Conservation (phyloP, 176 grass and related monocot species). For the Sorghum bicolor region Sorghum_bicolor_NCBIv3 NC_012875.2:49681001-49681500, state of each 20-base stretch:
- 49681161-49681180: not conserved
- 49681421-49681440: constrained; percentile 57
- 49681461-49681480: constrained; percentile 24
- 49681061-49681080: constrained; percentile 56
- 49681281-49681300: constrained; percentile 43
- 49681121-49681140: constrained; percentile 12
- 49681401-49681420: constrained; percentile 46
- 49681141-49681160: not conserved
- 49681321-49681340: constrained; percentile 49
- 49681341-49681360: constrained; percentile 60
- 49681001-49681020: constrained; percentile 44
- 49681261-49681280: constrained; percentile 41
- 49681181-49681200: not conserved
- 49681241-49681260: constrained; percentile 60
- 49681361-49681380: constrained; percentile 51
- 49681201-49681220: not conserved
- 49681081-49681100: constrained; percentile 47
- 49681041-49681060: constrained; percentile 49
- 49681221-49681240: constrained; percentile 41
- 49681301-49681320: constrained; percentile 52
- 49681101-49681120: constrained; percentile 29
- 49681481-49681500: constrained; percentile 33
- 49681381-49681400: constrained; percentile 51
- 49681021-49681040: constrained; percentile 19
- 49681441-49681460: constrained; percentile 61